Base-by-base conservation (phyloP, 805 yeast species). In the Hanseniaspora occidentalis region DNA sequence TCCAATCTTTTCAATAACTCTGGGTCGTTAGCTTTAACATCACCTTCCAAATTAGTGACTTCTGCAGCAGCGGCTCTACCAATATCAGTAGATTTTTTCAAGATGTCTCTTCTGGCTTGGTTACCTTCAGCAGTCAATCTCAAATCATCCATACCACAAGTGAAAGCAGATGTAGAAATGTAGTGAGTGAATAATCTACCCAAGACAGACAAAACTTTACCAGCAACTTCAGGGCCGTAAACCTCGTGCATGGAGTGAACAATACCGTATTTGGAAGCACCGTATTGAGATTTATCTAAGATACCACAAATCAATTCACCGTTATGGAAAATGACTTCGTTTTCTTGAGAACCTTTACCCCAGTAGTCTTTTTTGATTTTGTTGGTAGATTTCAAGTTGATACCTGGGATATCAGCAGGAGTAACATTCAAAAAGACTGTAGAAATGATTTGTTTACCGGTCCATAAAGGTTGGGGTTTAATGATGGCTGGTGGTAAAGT, bases 121-220 rank as follows among this genome's bases (percentile, higher is more conserved):
- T 94, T 88, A 57, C 99, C 99, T 51, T 84, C 95, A 3, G 62
- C 74, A 18, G 97, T 92, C 50, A 94, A 71, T 58, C 95, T 76
- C 61, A 92, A 70, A 67, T 92, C 99, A 60, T 92, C 99, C 98
- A 92, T 94, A 73, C 99, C 98, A 78, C 99, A 92, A 6, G 98
- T 92, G 58, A 92, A 84, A 1, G 96, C 97, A 43, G 84, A 82
- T 66, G 77, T 72, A 74, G 81, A 88, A 54, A 81, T 86, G 61
- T 85, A 92, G 61, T 84, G 85, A 18, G 99, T 94, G 66, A 94
- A 89, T 41, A 92, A 69, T 54, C 98, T 74, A 48, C 98, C 97
- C 45, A 92, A 70, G n/a, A 89, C 94, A 38, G 94, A 81, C 37
- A 92, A 67, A 5, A 92, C 73, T 56, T 83, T 80, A 45, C 96